Base-by-base conservation (phyloP, 2,329 filamentous ascomycete genomes). In the Diatrype stigma region DNA sequence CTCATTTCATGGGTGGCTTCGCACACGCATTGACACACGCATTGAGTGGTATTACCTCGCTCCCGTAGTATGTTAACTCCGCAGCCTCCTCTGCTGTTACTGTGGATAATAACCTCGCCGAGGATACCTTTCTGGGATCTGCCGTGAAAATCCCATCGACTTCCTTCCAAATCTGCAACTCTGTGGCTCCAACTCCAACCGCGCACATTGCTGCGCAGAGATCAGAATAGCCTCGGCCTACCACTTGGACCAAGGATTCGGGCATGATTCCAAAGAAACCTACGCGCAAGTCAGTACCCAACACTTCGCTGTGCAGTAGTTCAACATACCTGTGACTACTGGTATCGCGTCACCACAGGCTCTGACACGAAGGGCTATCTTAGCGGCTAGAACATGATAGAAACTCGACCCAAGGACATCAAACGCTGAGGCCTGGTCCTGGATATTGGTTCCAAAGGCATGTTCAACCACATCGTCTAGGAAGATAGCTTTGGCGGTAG, bases 101-200 rank as follows among this genome's bases (percentile, higher is more conserved):
- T 11, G 81, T 80, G 28, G 83, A 70, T 12, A 92, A 73, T 7
- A 91, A 73, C 42, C 81, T 77, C 3, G 87, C 88, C 0, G 87
- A 90, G 2, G 87, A 86, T 28, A 96, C 90, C 72, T 95, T 96
- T 62, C 88, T 84, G 2, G 91, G 91, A 65, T 63, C 85, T 5
- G 85, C 85, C 1, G 85, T 88, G 66, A 88, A 88, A 61, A 87
- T 87, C 44, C 85, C 85, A 60, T 88, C 84, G 16, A 89, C 85
- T 64, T 89, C 85, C 68, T 88, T 88, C 85, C 85, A 87, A 53
- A 89, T 82, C 64, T 89, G 85, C 32, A 89, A 72, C 60, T 89
- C 85, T 46, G 74, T 69, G 2, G 85, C 85, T 51, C 73, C 66
- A 17, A 83, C 72, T 2, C 84, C 85, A n/a, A 87, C 82, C 2